phyloP scores from a whole-genome alignment of 2,329 filamentous ascomycete genomes.

The Penicillium janthinellum region DNA sequence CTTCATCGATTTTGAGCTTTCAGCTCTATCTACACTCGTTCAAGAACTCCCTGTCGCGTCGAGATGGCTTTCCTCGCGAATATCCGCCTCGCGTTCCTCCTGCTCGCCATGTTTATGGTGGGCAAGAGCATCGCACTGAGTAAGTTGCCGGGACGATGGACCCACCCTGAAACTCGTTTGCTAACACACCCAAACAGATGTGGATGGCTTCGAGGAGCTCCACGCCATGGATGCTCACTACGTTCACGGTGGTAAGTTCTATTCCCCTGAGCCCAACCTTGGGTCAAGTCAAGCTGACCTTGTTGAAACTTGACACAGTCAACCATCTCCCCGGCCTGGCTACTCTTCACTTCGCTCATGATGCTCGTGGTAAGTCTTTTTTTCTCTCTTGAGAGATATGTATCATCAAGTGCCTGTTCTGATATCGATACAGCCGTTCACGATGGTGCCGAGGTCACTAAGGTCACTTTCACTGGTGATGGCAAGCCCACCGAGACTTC shows the following conservation, averaged over 20 bases:
- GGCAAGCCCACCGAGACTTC: background rate
- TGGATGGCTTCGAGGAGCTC: background rate
- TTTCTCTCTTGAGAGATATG: too few relatives aligned
- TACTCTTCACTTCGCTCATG: constrained; percentile 1
- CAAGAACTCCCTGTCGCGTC: background rate
- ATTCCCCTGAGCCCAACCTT: background rate
- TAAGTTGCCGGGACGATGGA: constrained; percentile 18
- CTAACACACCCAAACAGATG: background rate
- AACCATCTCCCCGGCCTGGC: background rate
- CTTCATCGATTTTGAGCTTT: background rate
- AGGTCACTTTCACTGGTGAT: background rate
- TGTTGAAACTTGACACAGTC: constrained; percentile 5
- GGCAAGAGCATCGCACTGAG: constrained; percentile 18
- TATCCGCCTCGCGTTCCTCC: constrained; percentile 18
- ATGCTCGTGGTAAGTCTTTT: constrained; percentile 5
- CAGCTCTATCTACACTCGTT: constrained; percentile 2
- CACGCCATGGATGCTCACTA: background rate
- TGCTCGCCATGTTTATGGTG: constrained; percentile 27
- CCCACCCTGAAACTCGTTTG: too few relatives aligned
- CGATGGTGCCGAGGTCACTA: background rate
- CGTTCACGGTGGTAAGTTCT: constrained; percentile 1
- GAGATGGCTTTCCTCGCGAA: constrained; percentile 15
- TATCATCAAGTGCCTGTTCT: background rate
- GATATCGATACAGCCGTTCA: background rate
- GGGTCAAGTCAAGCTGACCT: background rate